Conservation (phyloP, 805 yeast species). For the Lachancea kluyveri region DNA sequence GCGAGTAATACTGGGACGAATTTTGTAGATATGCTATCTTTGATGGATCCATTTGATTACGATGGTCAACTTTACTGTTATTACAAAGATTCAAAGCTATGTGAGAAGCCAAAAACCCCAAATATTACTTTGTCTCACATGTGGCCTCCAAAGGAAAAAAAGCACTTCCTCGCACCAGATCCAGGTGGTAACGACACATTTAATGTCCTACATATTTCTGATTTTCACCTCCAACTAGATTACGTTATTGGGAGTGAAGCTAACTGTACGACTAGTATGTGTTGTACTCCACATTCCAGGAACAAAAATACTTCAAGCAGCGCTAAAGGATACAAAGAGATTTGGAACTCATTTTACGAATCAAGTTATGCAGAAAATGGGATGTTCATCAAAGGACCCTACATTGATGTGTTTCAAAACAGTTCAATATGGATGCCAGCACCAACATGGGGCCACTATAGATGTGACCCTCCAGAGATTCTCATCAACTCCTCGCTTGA, state of each 20-base stretch:
- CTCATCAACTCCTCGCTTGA: slow-evolving; percentile 53
- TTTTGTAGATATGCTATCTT: slow-evolving; percentile 43
- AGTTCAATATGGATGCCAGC: slow-evolving; percentile 44
- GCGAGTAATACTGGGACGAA: slow-evolving; percentile 38
- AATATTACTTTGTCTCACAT: slow-evolving; percentile 37
- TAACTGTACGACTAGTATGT: slow-evolving; percentile 50
- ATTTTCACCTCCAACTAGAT: slow-evolving; percentile 56
- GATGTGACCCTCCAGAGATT: slow-evolving; percentile 61
- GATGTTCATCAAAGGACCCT: slow-evolving; percentile 27
- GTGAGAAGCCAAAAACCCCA: slow-evolving; percentile 50
- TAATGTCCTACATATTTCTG: slow-evolving; percentile 60
- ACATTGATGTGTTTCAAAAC: slow-evolving; percentile 21
- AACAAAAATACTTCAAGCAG: slow-evolving; percentile 33
- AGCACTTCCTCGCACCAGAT: slow-evolving; percentile 39
- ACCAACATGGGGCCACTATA: slow-evolving; percentile 52
- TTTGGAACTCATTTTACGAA: slow-evolving; percentile 26
- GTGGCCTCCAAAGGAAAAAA: slow-evolving; percentile 41
- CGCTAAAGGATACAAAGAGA: slow-evolving; percentile 12
- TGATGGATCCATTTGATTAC: slow-evolving; percentile 45
- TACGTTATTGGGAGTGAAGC: slow-evolving; percentile 50
- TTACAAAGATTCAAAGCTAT: slow-evolving; percentile 40
- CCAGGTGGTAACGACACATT: slow-evolving; percentile 40
- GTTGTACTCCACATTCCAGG: slow-evolving; percentile 51
- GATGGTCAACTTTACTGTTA: slow-evolving; percentile 63
- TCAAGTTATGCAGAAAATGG: slow-evolving; percentile 27